phyloP scores from a whole-genome alignment of 352 stramenopile genomes.

The Nothophytophthora sp. region DNA sequence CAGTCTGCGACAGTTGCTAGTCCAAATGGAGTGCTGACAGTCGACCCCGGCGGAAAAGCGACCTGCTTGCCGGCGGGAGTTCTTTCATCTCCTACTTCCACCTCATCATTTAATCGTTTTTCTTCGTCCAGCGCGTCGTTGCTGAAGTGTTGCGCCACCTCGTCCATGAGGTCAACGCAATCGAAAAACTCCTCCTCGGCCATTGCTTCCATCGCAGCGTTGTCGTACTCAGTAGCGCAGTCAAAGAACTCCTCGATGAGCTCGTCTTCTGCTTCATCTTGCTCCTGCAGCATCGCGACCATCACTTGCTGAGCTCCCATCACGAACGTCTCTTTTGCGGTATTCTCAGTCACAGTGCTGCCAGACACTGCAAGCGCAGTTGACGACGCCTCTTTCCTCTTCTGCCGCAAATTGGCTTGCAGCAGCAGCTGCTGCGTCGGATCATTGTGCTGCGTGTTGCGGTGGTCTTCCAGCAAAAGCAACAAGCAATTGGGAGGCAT shows the following conservation, averaged over 20 bases:
- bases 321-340: constrained; percentile 11
- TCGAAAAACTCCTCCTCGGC: constrained; percentile 89
- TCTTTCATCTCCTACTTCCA: constrained; percentile 4
- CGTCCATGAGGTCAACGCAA: constrained; percentile 67
- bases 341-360: constrained; percentile 1
- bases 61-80: constrained; percentile 4
- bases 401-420: constrained; percentile 27
- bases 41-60: constrained; percentile 55
- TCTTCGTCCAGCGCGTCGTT: constrained; percentile 16
- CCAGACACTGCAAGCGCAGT: constrained; percentile 8
- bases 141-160: constrained; percentile 51
- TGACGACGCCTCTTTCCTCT: constrained; percentile 21
- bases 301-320: constrained; percentile 31
- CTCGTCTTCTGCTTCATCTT: constrained; percentile 45
- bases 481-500: constrained; percentile 78
- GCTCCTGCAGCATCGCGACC: constrained; percentile 27
- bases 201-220: constrained; percentile 54
- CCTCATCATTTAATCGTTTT: constrained; percentile 9
- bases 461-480: constrained; percentile 70
- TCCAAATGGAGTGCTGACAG: constrained; percentile 69
- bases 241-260: constrained; percentile 89
- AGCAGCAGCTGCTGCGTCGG: constrained; percentile 33
- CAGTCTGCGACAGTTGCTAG: constrained; percentile 58
- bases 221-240: constrained; percentile 61
- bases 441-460: constrained; percentile 25